Evolutionary conservation across 2,329 filamentous ascomycete genomes (phyloP).

Genomic region (Lecanicillium sp.): DNA sequence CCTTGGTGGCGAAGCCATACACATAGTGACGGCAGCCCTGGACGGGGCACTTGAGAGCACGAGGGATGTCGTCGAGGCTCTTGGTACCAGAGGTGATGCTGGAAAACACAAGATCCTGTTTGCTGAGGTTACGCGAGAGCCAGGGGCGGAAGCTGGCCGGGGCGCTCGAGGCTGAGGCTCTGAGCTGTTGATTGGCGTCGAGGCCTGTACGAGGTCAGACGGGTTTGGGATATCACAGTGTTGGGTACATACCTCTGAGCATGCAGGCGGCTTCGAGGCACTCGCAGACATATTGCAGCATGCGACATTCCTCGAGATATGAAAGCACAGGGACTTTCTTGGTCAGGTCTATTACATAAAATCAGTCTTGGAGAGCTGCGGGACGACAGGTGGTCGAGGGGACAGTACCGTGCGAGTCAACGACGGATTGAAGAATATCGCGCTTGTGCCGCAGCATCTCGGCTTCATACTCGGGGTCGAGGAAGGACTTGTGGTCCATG

Average conservation of each 20-base stretch:
- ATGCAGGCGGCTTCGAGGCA: constrained; percentile 12
- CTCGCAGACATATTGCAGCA: constrained; percentile 11
- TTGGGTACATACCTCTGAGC: constrained; percentile 3
- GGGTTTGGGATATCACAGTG: neutral
- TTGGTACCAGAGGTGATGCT: neutral
- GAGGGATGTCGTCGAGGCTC: constrained; percentile 1
- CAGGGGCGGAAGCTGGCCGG: constrained; percentile 12
- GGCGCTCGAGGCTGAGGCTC: constrained; percentile 4
- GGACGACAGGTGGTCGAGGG: neutral
- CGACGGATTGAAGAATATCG: constrained; percentile 6
- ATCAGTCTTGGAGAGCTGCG: neutral
- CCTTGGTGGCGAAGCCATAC: constrained; percentile 47
- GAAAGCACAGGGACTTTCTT: constrained; percentile 4
- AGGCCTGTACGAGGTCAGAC: constrained; percentile 3
- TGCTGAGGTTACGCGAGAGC: constrained; percentile 10
- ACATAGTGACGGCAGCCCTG: constrained; percentile 52
- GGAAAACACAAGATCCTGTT: constrained; percentile 11
- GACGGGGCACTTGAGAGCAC: constrained; percentile 47
- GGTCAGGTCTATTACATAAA: neutral
- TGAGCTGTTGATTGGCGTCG: constrained; percentile 12
- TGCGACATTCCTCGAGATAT: constrained; percentile 9
- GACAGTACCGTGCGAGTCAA: constrained; percentile 8
- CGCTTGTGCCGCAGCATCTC: constrained; percentile 12
- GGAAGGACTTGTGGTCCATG: constrained; percentile 8
- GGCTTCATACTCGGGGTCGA: constrained; percentile 12